A percentile compares a stretch with the other conserved stretches of the same genome.
These are phyloP conservation scores for Leccinum subtestaceum DNA, from an alignment of 768 basidiomycete species.

Conservation along the genomic window DNA sequence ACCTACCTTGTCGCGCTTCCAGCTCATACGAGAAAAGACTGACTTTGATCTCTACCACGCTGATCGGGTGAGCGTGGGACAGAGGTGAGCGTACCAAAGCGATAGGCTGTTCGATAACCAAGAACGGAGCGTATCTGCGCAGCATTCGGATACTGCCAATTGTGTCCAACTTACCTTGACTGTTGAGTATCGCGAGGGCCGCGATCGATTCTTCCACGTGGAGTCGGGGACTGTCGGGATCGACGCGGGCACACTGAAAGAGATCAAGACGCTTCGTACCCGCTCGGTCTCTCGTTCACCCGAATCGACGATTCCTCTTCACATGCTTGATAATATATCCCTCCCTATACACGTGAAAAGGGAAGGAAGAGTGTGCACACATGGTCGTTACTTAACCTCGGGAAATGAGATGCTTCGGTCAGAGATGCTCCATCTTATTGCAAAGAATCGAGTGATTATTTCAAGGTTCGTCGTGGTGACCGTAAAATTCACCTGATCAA, in stretches of 20 bases:
- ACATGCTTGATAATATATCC: conserved; percentile 5
- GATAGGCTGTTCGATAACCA: too few relatives aligned
- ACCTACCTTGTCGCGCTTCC: conserved; percentile 42
- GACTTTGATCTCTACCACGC: conserved; percentile 65
- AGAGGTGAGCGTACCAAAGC: not conserved
- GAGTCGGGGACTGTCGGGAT: conserved; percentile 26
- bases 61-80: conserved; percentile 44
- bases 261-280: conserved; percentile 57
- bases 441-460: conserved; percentile 49
- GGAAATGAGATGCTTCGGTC: not conserved
- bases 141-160: too few relatives aligned
- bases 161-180: too few relatives aligned
- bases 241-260: conserved; percentile 51
- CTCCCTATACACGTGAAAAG: not conserved
- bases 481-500: conserved; percentile 55
- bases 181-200: conserved; percentile 40
- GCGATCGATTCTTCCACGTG: conserved; percentile 46
- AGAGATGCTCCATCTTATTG: conserved; percentile 14
- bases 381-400: not conserved
- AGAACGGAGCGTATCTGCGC: too few relatives aligned
- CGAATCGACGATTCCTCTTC: conserved; percentile 38
- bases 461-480: conserved; percentile 45
- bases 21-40: conserved; percentile 57
- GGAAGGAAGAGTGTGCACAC: not conserved
- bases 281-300: conserved; percentile 44